phyloP scores from a whole-genome alignment of 2,329 filamentous ascomycete species.

The Pestalotiopsis sp. region DNA sequence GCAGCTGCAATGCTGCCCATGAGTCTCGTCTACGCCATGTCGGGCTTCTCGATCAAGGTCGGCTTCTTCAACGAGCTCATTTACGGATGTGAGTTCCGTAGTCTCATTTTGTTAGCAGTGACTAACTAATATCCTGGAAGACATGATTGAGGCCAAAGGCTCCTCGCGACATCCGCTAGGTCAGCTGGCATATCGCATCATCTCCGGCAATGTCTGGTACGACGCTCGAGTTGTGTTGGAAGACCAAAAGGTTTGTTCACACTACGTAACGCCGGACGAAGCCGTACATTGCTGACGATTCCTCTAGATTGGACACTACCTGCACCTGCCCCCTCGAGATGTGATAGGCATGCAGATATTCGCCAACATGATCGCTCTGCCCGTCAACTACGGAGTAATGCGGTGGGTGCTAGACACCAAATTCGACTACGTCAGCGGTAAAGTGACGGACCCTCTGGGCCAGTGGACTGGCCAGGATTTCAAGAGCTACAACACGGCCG shows the following conservation, averaged over 20 bases:
- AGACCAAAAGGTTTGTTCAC: conserved; percentile 42
- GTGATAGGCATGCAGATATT: conserved; percentile 66
- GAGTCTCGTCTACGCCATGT: conserved; percentile 62
- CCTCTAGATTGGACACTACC: conserved; percentile 61
- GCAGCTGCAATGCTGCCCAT: conserved; percentile 59
- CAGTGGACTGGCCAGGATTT: conserved; percentile 65
- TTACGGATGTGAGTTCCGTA: conserved; percentile 42
- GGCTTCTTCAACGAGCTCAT: conserved; percentile 63
- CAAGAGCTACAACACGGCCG: conserved; percentile 53
- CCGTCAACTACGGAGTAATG: conserved; percentile 64
- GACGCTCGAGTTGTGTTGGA: conserved; percentile 60
- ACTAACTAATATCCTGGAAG: background rate
- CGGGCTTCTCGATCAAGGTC: conserved; percentile 33
- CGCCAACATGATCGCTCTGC: conserved; percentile 59
- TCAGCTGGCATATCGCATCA: conserved; percentile 48
- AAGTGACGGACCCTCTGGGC: conserved; percentile 53
- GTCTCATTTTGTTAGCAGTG: background rate
- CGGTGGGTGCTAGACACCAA: conserved; percentile 63
- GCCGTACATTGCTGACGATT: background rate
- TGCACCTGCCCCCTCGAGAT: conserved; percentile 60
- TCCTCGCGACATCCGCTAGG: conserved; percentile 10
- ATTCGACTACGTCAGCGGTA: conserved; percentile 55
- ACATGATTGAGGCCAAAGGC: conserved; percentile 9
- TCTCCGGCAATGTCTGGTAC: conserved; percentile 66
- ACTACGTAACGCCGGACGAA: background rate